phyloP scores from a whole-genome alignment of 331 rosid genomes.

The Rhamnella rubrinervis region DNA sequence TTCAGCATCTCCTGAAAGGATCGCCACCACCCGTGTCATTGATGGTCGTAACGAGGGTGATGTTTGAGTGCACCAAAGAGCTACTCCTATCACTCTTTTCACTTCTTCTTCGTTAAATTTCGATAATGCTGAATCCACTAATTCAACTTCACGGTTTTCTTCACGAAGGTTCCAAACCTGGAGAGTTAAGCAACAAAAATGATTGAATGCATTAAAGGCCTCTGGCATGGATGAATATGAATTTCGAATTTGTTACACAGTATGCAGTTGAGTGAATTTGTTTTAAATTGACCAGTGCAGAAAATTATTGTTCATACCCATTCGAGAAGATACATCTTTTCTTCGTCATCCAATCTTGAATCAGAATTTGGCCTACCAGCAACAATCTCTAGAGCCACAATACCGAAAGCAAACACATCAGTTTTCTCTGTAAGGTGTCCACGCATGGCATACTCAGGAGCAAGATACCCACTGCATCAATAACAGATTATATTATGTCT shows the following conservation, averaged over 20 bases:
- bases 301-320: conserved; percentile 6
- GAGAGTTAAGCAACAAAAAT: conserved; percentile 1
- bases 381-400: conserved; percentile 18
- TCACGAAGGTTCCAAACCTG: conserved; percentile 72
- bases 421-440: conserved; percentile 74
- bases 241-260: too few species aligned
- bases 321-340: conserved; percentile 48
- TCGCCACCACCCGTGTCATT: conserved; percentile 62
- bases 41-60: conserved; percentile 58
- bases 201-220: background rate
- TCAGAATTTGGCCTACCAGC: conserved; percentile 65
- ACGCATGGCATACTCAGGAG: conserved; percentile 83
- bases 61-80: conserved; percentile 67
- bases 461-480: conserved; percentile 73
- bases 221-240: too few species aligned
- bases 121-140: conserved; percentile 52
- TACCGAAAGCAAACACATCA: conserved; percentile 48
- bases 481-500: background rate
- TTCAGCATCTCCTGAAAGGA: conserved; percentile 57
- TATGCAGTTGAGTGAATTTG: too few species aligned
- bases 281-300: background rate
- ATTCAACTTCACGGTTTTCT: conserved; percentile 29
- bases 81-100: conserved; percentile 41
- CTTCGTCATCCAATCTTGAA: conserved; percentile 48
- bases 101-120: conserved; percentile 47